Evolutionary conservation across 2,329 filamentous ascomycete genomes (phyloP).

Genomic region (Phialophora macrospora): DNA sequence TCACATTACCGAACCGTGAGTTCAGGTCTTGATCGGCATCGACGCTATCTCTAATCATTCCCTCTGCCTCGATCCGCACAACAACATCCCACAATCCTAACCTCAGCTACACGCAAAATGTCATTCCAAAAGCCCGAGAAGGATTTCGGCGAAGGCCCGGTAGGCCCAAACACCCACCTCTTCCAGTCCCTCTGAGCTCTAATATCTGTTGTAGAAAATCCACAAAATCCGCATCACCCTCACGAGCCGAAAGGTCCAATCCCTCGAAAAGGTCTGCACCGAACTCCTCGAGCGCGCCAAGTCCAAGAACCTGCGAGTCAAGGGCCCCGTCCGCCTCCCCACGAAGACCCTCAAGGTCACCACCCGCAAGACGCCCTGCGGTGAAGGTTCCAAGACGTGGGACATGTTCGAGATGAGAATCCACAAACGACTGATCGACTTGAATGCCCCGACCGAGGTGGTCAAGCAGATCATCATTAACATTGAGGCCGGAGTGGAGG

Average conservation of each 20-base stretch:
- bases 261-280: conserved; percentile 96
- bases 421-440: conserved; percentile 96
- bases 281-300: conserved; percentile 99
- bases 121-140: conserved; percentile 96
- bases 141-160: conserved; percentile 83
- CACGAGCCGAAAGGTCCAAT: conserved; percentile 89
- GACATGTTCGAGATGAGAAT: conserved; percentile 99
- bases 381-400: conserved; percentile 99
- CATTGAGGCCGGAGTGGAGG: conserved; percentile 60
- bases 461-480: conserved; percentile 61
- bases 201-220: conserved; percentile 67
- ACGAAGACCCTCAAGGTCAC: conserved; percentile 96
- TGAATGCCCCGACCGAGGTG: conserved; percentile 92
- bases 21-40: conserved; percentile 80
- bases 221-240: conserved; percentile 99
- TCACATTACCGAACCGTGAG: conserved; percentile 79
- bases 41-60: conserved; percentile 34
- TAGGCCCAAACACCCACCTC: conserved; percentile 53
- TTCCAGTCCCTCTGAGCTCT: background rate
- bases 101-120: conserved; percentile 61
- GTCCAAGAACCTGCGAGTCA: conserved; percentile 97
- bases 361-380: conserved; percentile 98
- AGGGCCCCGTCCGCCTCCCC: conserved; percentile 96
- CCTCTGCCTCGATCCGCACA: conserved; percentile 29
- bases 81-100: conserved; percentile 40